Evolutionary conservation across 1,139 yeast genomes (phyloP).

Genomic region (Yarrowia galli): DNA sequence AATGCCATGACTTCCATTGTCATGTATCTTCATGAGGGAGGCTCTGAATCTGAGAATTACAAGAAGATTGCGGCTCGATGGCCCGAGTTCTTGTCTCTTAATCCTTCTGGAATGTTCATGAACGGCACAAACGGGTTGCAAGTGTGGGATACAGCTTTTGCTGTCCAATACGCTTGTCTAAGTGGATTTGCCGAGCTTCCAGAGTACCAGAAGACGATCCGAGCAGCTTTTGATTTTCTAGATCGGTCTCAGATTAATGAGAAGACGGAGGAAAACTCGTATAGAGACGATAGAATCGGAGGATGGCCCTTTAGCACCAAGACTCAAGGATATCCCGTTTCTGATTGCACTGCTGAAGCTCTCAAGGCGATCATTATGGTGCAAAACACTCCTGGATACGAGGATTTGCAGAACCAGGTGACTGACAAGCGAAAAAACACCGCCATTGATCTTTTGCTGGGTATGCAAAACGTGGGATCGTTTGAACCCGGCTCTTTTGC

Average conservation of each 20-base stretch:
- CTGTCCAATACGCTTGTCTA: conserved; percentile 78
- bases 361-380: conserved; percentile 94
- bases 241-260: conserved; percentile 84
- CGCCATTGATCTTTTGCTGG: conserved; percentile 74
- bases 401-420: conserved; percentile 60
- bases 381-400: conserved; percentile 65
- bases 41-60: conserved; percentile 69
- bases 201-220: conserved; percentile 68
- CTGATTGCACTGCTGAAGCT: conserved; percentile 98
- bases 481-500: conserved; percentile 93
- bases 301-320: conserved; percentile 98
- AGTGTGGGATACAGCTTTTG: conserved; percentile 95
- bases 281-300: conserved; percentile 85
- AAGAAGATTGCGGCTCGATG: conserved; percentile 63
- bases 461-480: conserved; percentile 76
- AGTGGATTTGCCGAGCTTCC: conserved; percentile 81
- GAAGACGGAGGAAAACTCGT: conserved; percentile 79
- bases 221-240: conserved; percentile 71
- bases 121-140: conserved; percentile 99
- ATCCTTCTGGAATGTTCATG: conserved; percentile 88
- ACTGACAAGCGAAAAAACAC: conserved; percentile 62
- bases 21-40: conserved; percentile 70
- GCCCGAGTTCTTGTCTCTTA: conserved; percentile 81
- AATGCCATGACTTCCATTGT: conserved; percentile 85
- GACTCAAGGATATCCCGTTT: conserved; percentile 94